Evolutionary conservation across 306 rosid genomes (phyloP).

Genomic region (Gastrolobium bilobum): DNA sequence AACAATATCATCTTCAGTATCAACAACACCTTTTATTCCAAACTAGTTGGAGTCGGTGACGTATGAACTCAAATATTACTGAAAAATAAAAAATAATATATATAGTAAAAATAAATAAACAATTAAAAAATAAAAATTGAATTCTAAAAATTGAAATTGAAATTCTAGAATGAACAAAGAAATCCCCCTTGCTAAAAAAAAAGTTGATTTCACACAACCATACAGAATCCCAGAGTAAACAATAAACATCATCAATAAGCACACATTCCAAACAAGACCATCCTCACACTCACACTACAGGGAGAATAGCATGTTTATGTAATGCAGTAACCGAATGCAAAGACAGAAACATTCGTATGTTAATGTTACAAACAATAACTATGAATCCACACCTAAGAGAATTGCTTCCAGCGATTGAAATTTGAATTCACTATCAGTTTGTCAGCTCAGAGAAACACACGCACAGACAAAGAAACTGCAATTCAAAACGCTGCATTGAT

Average conservation of each 20-base stretch:
- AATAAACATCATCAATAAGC: neutral
- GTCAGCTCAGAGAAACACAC: neutral
- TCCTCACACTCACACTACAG: neutral
- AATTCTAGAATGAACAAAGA: neutral
- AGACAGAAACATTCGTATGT: neutral
- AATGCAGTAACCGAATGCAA: conserved; percentile 23
- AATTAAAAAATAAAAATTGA: too few relatives aligned
- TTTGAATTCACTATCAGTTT: neutral
- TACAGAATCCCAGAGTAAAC: neutral
- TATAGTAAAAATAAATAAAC: too few relatives aligned
- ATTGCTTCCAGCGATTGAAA: neutral
- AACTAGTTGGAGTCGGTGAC: too few relatives aligned
- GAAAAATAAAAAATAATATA: too few relatives aligned
- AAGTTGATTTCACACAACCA: neutral
- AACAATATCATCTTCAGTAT: too few relatives aligned
- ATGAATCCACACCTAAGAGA: conserved; percentile 8
- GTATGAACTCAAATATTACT: too few relatives aligned
- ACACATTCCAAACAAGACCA: conserved; percentile 16
- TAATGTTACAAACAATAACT: neutral
- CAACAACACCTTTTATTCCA: too few relatives aligned
- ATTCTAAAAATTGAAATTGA: neutral
- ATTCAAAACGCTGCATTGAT: neutral
- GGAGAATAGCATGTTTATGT: neutral
- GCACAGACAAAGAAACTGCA: neutral
- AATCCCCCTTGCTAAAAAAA: neutral